phyloP scores from a whole-genome alignment of 352 stramenopile species.

The Pythium graminicola region DNA sequence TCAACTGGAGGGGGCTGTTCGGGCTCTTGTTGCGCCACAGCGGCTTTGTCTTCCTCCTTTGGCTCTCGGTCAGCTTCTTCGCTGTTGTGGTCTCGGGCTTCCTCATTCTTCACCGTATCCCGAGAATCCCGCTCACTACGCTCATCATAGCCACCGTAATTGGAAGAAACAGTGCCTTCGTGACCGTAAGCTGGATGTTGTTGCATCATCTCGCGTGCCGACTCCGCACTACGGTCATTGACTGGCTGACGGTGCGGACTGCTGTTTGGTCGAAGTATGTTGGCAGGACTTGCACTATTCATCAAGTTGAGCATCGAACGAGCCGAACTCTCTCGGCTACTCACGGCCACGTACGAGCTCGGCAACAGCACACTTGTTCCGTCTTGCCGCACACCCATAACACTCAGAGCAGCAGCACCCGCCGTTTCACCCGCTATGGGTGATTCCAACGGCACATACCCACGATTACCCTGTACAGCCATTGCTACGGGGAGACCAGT shows the following conservation, averaged over 20 bases:
- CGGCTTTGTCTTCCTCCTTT: slow-evolving; percentile 17
- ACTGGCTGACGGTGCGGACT: slow-evolving; percentile 7
- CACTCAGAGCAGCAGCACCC: background rate
- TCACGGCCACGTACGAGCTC: background rate
- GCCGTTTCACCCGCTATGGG: slow-evolving; percentile 1
- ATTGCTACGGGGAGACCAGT: slow-evolving; percentile 6
- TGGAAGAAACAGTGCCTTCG: slow-evolving; percentile 4
- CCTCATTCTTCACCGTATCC: slow-evolving; percentile 8
- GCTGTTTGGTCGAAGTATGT: slow-evolving; percentile 11
- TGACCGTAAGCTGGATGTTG: slow-evolving; percentile 5
- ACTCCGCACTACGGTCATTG: background rate
- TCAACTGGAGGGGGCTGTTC: slow-evolving; percentile 11
- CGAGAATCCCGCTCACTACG: background rate
- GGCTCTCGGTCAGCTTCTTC: background rate
- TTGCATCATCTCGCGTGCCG: slow-evolving; percentile 6
- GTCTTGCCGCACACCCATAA: slow-evolving; percentile 6
- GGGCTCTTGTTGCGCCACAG: slow-evolving; percentile 5
- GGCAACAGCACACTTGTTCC: slow-evolving; percentile 9
- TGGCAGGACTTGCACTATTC: slow-evolving; percentile 13
- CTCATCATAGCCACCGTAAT: slow-evolving; percentile 5
- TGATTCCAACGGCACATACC: slow-evolving; percentile 15
- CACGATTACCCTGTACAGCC: slow-evolving; percentile 11
- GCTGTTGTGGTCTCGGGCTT: background rate
- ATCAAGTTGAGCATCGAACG: slow-evolving; percentile 55
- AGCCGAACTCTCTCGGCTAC: slow-evolving; percentile 37